Conservation (phyloP, 2,329 filamentous ascomycete species). For the Coniella vitis region DNA sequence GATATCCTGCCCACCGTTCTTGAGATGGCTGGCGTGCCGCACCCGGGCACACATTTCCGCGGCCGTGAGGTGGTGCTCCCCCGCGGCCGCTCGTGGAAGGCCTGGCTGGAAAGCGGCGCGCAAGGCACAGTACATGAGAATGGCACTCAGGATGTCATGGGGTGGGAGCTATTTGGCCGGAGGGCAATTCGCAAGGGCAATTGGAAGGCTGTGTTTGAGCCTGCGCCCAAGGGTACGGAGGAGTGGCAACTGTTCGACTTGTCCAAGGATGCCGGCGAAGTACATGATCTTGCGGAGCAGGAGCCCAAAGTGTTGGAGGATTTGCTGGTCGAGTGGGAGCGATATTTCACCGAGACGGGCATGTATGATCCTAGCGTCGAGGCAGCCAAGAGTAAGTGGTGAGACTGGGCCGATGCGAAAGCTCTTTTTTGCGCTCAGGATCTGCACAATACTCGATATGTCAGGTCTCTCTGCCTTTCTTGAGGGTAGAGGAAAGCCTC, state of each 20-base stretch:
- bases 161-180: slow-evolving; percentile 30
- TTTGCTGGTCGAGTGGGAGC: slow-evolving; percentile 9
- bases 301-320: slow-evolving; percentile 14
- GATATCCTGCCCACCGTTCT: slow-evolving; percentile 42
- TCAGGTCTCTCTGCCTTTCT: too few species aligned
- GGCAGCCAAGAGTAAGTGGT: slow-evolving; percentile 4
- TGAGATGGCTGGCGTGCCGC: slow-evolving; percentile 38
- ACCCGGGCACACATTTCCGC: slow-evolving; percentile 44
- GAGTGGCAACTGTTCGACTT: slow-evolving; percentile 24
- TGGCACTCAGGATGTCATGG: slow-evolving; percentile 21
- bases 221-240: slow-evolving; percentile 19
- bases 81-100: slow-evolving; percentile 29
- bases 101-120: slow-evolving; percentile 19
- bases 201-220: slow-evolving; percentile 25
- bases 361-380: slow-evolving; percentile 8
- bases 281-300: slow-evolving; percentile 18
- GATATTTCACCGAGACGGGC: not conserved
- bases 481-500: too few species aligned
- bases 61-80: slow-evolving; percentile 27
- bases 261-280: slow-evolving; percentile 21
- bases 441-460: too few species aligned
- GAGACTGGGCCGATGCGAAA: not conserved
- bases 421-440: not conserved
- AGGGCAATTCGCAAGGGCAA: slow-evolving; percentile 26
- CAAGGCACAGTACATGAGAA: slow-evolving; percentile 19